Evolutionary conservation across 2,329 filamentous ascomycete species (phyloP).

Genomic region (Pseudogymnoascus sp.): DNA sequence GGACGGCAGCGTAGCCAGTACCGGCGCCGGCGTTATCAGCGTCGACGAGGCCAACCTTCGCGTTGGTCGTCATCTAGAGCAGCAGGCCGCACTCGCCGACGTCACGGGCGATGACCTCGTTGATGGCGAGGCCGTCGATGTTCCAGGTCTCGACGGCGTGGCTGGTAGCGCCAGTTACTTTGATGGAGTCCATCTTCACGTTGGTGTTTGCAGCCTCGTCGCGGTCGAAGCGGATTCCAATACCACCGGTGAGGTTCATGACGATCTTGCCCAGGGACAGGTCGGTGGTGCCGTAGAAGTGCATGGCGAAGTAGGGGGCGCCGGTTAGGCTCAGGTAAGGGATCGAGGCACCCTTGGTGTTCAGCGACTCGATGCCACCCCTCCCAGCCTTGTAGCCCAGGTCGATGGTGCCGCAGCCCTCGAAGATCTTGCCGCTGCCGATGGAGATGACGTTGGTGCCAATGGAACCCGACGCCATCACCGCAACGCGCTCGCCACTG

Average conservation of each 20-base stretch:
- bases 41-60: constrained; percentile 44
- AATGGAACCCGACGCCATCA: constrained; percentile 47
- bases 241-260: constrained; percentile 44
- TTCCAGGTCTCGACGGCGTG: constrained; percentile 53
- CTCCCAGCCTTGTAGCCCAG: constrained; percentile 33
- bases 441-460: constrained; percentile 44
- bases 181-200: constrained; percentile 44
- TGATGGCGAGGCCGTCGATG: constrained; percentile 44
- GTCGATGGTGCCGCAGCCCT: constrained; percentile 50
- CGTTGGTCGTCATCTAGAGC: constrained; percentile 44
- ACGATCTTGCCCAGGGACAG: constrained; percentile 43
- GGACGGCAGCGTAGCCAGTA: constrained; percentile 47
- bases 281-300: constrained; percentile 43
- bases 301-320: constrained; percentile 47
- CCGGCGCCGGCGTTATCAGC: constrained; percentile 44
- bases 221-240: constrained; percentile 50
- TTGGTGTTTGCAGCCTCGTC: constrained; percentile 43
- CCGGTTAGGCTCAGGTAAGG: constrained; percentile 50
- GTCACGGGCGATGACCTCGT: constrained; percentile 42
- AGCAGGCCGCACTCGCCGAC: constrained; percentile 49
- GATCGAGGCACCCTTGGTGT: constrained; percentile 41
- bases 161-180: constrained; percentile 42
- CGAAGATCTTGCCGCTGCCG: constrained; percentile 45
- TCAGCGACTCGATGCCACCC: constrained; percentile 45
- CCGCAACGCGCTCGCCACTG: constrained; percentile 43